Percentiles rank a stretch among this genome's conserved stretches.
Evolutionary conservation across 1,284 basidiomycete species (phyloP).

Genomic region (Boletus subluridellus): DNA sequence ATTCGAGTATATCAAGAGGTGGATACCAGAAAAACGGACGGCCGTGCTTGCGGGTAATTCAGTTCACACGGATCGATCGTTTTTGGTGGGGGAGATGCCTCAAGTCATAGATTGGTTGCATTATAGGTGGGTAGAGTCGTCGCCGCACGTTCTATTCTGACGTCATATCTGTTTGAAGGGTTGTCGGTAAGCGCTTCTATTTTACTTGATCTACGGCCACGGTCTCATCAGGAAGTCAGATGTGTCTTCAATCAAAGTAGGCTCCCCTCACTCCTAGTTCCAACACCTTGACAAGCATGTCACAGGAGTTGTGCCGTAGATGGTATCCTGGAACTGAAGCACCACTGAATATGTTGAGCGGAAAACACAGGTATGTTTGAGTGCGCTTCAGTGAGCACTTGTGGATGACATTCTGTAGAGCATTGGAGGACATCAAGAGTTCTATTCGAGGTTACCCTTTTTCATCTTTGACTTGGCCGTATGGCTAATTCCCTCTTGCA

Average conservation of each 20-base stretch:
- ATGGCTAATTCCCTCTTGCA: neutral
- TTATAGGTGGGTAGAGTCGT: constrained; percentile 54
- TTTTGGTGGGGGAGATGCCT: constrained; percentile 74
- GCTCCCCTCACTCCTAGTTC: neutral
- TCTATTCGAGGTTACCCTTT: constrained; percentile 63
- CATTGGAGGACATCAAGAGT: constrained; percentile 70
- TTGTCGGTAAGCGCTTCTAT: constrained; percentile 50
- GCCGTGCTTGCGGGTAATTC: constrained; percentile 79
- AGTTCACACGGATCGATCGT: constrained; percentile 73
- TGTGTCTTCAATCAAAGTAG: constrained; percentile 76
- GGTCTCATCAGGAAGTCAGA: constrained; percentile 40
- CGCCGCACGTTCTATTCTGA: neutral
- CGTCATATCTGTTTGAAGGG: constrained; percentile 37
- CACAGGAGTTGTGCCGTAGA: constrained; percentile 66
- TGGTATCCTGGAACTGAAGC: constrained; percentile 51
- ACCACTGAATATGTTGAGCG: constrained; percentile 9
- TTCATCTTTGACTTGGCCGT: neutral
- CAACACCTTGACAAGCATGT: neutral
- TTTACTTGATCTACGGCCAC: neutral
- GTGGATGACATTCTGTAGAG: constrained; percentile 42
- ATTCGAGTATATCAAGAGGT: constrained; percentile 67
- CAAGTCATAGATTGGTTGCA: constrained; percentile 71
- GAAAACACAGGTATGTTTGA: constrained; percentile 38
- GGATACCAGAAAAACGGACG: constrained; percentile 59
- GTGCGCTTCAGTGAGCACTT: constrained; percentile 8